Evolutionary conservation across 805 yeast genomes (phyloP).

Genomic region (Candida anglica): DNA sequence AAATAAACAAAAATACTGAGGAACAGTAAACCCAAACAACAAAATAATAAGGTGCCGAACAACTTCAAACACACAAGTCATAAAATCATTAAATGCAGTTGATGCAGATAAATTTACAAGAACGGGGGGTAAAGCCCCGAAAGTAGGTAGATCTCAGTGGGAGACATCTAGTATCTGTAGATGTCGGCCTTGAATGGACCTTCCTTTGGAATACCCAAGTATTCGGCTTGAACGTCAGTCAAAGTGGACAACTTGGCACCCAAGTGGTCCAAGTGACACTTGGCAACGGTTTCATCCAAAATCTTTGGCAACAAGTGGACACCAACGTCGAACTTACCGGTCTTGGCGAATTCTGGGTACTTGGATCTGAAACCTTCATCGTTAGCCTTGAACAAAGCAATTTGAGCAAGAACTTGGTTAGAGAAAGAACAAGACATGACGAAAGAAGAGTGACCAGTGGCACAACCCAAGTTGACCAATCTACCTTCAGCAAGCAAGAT

Average conservation of each 20-base stretch:
- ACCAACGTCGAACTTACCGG: conserved; percentile 87
- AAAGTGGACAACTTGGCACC: conserved; percentile 83
- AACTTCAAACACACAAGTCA: conserved; percentile 11
- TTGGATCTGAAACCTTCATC: conserved; percentile 75
- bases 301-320: conserved; percentile 97
- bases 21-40: conserved; percentile 12
- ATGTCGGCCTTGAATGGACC: conserved; percentile 99
- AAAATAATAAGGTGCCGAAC: conserved; percentile 8
- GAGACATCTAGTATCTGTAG: conserved; percentile 78
- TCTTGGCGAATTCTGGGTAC: conserved; percentile 86
- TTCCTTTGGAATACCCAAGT: conserved; percentile 83
- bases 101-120: conserved; percentile 27
- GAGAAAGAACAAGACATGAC: conserved; percentile 99
- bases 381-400: conserved; percentile 88
- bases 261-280: conserved; percentile 90
- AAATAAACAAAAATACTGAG: conserved; percentile 13
- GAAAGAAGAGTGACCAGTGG: conserved; percentile 98
- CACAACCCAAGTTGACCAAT: conserved; percentile 98
- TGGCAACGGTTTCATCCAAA: conserved; percentile 97
- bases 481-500: conserved; percentile 98
- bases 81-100: conserved; percentile 41
- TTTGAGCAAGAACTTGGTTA: conserved; percentile 98
- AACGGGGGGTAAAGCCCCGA: too few relatives aligned
- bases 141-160: conserved; percentile 6
- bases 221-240: conserved; percentile 80